Base-by-base conservation (phyloP, 2,329 filamentous ascomycete species). In the Exophiala sp. region DNA sequence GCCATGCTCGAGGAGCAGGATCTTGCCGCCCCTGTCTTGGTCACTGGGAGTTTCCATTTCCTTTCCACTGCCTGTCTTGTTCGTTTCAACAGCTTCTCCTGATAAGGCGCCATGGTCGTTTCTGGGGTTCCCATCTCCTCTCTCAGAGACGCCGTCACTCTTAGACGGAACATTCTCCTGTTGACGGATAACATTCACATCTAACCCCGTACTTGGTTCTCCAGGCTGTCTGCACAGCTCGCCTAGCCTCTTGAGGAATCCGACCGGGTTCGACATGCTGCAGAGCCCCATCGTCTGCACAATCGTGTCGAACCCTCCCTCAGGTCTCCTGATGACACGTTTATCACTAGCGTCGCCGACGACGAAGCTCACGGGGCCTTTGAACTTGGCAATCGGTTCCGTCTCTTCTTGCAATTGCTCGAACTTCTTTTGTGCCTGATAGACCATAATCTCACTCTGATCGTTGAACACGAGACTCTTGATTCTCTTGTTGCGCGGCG, bases 201-300 rank as follows among this genome's bases (percentile, higher is more conserved):
- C 43, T 11, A 56, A n/a, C n/a, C 49, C 50, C 7, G 44, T 42
- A 19, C 50, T 52, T 32, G 38, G 37, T 47, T 59, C 57, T 2
- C 57, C 59, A 5, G 59, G 59, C 48, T 61, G 57, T 38, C 58
- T 50, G 24, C 50, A 53, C n/a, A 61, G 44, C 19, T 49, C 42
- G 8, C 53, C 56, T 40, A 61, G 16, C 34, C 37, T 46, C 22
- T 39, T 47, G 21, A 61, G 29, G 38, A 60, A 61, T 2, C 34
- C 54, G 7, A 60, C 57, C 2, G 59, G 56, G 27, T 57, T 56
- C 1, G 58, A 44, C 52, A 60, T 72, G 40, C 72, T 75, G 58
- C 73, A 76, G 3, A 76, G 57, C 2, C 73, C 73, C 72, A 76
- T 75, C 1, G 73, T 75, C 58, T 75, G 70, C 29, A 76, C 60